Base-by-base conservation (phyloP, 345 rosid genomes). In the Salix koriyanagi region DNA sequence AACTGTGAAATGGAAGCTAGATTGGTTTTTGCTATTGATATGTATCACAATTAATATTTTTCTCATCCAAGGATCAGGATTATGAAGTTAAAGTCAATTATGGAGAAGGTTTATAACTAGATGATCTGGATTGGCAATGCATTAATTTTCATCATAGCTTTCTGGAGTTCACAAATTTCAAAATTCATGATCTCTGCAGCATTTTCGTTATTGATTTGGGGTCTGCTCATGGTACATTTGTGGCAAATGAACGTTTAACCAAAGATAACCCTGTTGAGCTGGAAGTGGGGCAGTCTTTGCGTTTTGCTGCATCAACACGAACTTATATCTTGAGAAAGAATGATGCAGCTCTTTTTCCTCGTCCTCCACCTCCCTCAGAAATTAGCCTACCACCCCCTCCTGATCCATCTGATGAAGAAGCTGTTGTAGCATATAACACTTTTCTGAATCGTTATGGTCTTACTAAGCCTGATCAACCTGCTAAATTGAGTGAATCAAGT, bases 221-320 rank as follows among this genome's bases (percentile, higher is more conserved):
- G 65, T 91, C 95, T 76, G 89, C 86, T 18, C 98, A 88, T 67
- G 98, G 98, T 44, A 94, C 93, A 2, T 93, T 95, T 75, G 99
- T 93, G 68, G 98, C 98, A 6, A 90, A 92, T 70, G 99, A 96
- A 86, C 86, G 99, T 36, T 76, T 96, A 81, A 85, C 82, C 65
- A 93, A 91, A 82, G 97, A 88, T 48, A 83, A 85, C 13, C 89
- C 90, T 13, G 90, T 87, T 72, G 95, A 96, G 86, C 87, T 82
- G 61, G 93, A 86, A 79, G 88, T 79, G 61, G 96, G 96, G 60
- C 98, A 96, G 60, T 93, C 99, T 6, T 80, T 96, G 85, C 87
- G 94, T 36, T 93, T 96, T 76, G 97, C 97, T 78, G 98, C 98
- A 1, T 96, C 99, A 52, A 96, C 99, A 9, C 86, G 98, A 84